Percentiles rank a stretch among this genome's conserved stretches.
These are phyloP conservation scores for Lentinula guzmanii DNA, from an alignment of 768 basidiomycete genomes.

Conservation along the genomic window DNA sequence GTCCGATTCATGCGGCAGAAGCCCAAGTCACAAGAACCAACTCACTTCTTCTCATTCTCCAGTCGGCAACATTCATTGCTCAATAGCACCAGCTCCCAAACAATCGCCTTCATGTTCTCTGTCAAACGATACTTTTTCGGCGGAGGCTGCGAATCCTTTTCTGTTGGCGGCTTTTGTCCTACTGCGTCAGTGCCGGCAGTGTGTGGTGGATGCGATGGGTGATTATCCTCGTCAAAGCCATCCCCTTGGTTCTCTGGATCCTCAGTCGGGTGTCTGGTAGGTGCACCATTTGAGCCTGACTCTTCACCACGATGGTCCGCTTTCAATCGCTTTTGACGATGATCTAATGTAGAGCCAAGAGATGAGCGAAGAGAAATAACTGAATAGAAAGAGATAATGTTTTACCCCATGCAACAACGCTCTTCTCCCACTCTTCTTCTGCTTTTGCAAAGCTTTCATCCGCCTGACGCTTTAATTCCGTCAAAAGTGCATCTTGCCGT, in stretches of 20 bases:
- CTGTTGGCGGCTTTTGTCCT: conserved; percentile 18
- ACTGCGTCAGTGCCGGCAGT: conserved; percentile 10
- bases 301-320: conserved; percentile 12
- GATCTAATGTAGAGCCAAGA: conserved; percentile 23
- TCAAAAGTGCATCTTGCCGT: conserved; percentile 64
- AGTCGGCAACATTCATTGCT: conserved; percentile 78
- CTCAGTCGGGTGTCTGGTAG: not conserved
- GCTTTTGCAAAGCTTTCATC: conserved; percentile 63
- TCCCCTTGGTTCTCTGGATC: conserved; percentile 1
- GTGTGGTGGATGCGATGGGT: conserved; percentile 10
- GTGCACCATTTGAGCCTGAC: not conserved
- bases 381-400: conserved; percentile 9
- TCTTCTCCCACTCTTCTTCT: conserved; percentile 73
- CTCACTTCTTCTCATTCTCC: conserved; percentile 58
- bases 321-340: conserved; percentile 49
- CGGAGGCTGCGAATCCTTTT: conserved; percentile 48
- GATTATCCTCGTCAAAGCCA: not conserved
- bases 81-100: conserved; percentile 77
- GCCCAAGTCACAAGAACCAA: not conserved
- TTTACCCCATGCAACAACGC: conserved; percentile 62
- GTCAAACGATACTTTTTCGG: conserved; percentile 74
- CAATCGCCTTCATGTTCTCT: conserved; percentile 70
- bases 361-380: not conserved
- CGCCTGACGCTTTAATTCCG: conserved; percentile 55
- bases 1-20: not conserved